phyloP scores from a whole-genome alignment of 75 land plant species.

The Chamaecyparis obtusa region DNA sequence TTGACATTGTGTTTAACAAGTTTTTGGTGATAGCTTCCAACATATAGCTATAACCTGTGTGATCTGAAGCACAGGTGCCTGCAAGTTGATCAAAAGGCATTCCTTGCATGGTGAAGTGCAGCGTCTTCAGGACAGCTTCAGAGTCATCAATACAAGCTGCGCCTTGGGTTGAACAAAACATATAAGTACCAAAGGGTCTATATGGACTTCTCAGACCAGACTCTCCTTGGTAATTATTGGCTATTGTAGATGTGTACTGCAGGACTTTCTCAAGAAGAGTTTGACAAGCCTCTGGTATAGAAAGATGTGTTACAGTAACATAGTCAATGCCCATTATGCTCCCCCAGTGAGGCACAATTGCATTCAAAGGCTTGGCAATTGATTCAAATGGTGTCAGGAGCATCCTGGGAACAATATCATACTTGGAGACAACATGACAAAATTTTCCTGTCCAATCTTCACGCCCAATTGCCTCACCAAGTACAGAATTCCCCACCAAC shows the following conservation, averaged over 20 bases:
- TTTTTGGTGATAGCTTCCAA: neutral
- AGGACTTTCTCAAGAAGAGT: constrained; percentile 1
- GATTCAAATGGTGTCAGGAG: constrained; percentile 20
- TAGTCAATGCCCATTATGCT: too few species aligned
- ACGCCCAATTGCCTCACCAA: too few species aligned
- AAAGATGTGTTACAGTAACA: too few species aligned
- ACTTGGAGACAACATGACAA: too few species aligned
- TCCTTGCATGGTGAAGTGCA: neutral
- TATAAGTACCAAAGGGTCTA: constrained; percentile 11
- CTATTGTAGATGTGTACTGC: constrained; percentile 6
- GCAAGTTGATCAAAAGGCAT: neutral
- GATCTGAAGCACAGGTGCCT: neutral
- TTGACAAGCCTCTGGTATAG: neutral
- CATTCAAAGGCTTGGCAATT: neutral
- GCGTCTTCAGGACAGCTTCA: neutral
- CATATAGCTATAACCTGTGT: neutral
- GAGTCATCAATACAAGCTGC: constrained; percentile 15
- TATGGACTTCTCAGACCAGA: constrained; percentile 12
- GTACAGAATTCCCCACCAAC: too few species aligned
- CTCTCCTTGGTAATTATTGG: neutral
- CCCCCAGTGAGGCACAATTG: constrained; percentile 1
- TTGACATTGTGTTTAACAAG: neutral
- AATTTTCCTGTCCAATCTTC: too few species aligned
- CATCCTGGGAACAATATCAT: constrained; percentile 9
- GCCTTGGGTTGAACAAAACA: constrained; percentile 2